Evolutionary conservation across 345 rosid genomes (phyloP).

Genomic region (Sonneratia caseolaris): DNA sequence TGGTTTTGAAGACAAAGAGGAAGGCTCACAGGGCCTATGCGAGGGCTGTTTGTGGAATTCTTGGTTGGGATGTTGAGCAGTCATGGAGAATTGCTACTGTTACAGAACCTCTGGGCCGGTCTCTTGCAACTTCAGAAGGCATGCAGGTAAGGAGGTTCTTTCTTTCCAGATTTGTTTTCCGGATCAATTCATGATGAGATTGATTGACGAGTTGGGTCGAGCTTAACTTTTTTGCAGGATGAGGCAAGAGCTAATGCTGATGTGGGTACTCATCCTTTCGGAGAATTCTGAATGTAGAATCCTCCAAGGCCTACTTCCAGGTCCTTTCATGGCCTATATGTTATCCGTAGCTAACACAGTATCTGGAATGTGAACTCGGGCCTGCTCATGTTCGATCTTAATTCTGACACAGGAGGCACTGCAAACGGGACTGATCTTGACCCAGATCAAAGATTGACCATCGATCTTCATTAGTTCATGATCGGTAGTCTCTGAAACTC

Average conservation of each 20-base stretch:
- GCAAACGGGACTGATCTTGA: too few species aligned
- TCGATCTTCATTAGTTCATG: too few species aligned
- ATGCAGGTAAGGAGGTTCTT: slow-evolving; percentile 13
- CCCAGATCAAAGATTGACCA: too few species aligned
- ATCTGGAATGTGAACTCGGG: too few species aligned
- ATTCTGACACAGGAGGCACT: too few species aligned
- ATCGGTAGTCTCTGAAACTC: too few species aligned
- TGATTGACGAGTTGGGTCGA: not conserved
- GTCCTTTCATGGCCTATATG: not conserved
- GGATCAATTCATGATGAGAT: not conserved
- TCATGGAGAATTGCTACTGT: slow-evolving; percentile 25
- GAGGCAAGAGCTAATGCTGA: not conserved
- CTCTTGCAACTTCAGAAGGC: slow-evolving; percentile 10
- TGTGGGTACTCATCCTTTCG: not conserved
- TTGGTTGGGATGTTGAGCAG: slow-evolving; percentile 54
- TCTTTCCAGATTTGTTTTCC: not conserved
- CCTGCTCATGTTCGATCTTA: too few species aligned
- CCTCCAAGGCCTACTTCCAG: not conserved
- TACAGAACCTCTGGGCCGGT: slow-evolving; percentile 20
- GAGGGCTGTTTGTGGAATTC: slow-evolving; percentile 48
- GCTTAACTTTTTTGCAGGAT: not conserved
- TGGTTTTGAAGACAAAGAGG: slow-evolving; percentile 40
- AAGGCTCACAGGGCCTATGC: slow-evolving; percentile 56
- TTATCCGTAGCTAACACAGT: too few species aligned
- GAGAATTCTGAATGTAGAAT: not conserved